These are phyloP conservation scores for Malassezia brasiliensis DNA, from an alignment of 1,284 basidiomycete species.

Conservation along the genomic window DNA sequence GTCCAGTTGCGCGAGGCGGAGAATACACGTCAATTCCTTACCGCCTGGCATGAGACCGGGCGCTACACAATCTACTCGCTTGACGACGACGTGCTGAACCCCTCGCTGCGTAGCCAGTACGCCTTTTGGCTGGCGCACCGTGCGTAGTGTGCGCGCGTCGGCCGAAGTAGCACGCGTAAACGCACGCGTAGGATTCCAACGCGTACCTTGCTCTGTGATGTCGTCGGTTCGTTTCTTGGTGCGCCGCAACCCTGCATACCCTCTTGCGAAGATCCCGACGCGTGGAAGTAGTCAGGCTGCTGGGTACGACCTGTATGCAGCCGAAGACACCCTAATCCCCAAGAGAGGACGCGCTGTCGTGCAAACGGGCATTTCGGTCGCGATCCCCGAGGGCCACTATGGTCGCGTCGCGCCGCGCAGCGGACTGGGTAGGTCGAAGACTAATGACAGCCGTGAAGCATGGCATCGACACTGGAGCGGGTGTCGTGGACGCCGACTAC, in stretches of 20 bases:
- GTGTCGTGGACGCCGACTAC: conserved; percentile 93
- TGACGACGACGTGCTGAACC: conserved; percentile 10
- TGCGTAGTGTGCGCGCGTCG: neutral
- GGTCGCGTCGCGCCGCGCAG: conserved; percentile 89
- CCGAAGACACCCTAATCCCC: conserved; percentile 33
- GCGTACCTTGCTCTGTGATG: neutral
- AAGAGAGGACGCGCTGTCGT: conserved; percentile 69
- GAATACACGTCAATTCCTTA: conserved; percentile 24
- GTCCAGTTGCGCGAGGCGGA: conserved; percentile 35
- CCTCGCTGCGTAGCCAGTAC: conserved; percentile 3
- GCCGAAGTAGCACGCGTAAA: neutral
- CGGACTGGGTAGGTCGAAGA: conserved; percentile 63
- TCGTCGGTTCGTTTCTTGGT: conserved; percentile 57
- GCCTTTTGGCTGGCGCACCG: conserved; percentile 8
- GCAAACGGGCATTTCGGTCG: conserved; percentile 80
- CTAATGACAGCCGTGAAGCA: conserved; percentile 74
- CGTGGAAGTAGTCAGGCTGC: conserved; percentile 76
- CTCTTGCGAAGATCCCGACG: conserved; percentile 73
- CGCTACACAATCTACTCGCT: conserved; percentile 22
- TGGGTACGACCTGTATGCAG: conserved; percentile 90
- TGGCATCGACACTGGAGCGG: conserved; percentile 92
- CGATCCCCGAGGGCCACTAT: conserved; percentile 83
- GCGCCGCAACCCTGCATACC: conserved; percentile 62
- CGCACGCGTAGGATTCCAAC: too few relatives aligned
- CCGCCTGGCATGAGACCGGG: conserved; percentile 19